phyloP scores from a whole-genome alignment of 1,284 basidiomycete genomes.

The Lentinula novae-zelandiae region DNA sequence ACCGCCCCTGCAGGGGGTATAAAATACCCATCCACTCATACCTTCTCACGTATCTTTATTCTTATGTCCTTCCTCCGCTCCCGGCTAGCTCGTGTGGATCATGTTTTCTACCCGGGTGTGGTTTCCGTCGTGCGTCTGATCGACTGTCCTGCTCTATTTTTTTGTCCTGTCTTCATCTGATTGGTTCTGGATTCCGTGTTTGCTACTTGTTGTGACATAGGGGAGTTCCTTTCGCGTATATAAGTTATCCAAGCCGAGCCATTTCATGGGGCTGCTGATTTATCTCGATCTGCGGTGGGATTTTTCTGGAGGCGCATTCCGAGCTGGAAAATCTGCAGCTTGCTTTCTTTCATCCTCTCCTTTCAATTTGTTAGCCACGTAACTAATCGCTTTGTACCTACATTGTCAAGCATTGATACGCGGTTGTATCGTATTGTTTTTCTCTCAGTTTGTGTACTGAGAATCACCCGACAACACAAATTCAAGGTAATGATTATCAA shows the following conservation, averaged over 20 bases:
- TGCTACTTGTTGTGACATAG: constrained; percentile 2
- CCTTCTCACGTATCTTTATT: constrained; percentile 9
- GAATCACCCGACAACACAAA: too few relatives aligned
- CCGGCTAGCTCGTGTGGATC: constrained; percentile 9
- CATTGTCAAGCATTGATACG: neutral
- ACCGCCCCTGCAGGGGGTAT: neutral
- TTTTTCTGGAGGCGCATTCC: neutral
- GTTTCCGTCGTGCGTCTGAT: constrained; percentile 1
- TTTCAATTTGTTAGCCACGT: neutral
- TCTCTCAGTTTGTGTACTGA: too few relatives aligned
- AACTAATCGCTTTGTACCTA: neutral
- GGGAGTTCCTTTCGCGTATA: neutral
- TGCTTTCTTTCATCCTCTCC: neutral
- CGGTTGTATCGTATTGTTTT: neutral
- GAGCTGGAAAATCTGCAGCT: constrained; percentile 9
- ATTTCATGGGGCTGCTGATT: constrained; percentile 6
- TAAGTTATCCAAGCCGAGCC: neutral
- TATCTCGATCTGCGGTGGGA: constrained; percentile 7
- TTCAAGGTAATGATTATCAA: too few relatives aligned
- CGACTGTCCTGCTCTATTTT: neutral
- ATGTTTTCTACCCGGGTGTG: constrained; percentile 9
- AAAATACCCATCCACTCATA: constrained; percentile 7
- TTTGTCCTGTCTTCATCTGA: neutral
- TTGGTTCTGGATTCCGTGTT: constrained; percentile 7
- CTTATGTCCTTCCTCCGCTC: neutral